Base-by-base conservation (phyloP, 345 rosid species). In the Lagerstroemia speciosa region DNA sequence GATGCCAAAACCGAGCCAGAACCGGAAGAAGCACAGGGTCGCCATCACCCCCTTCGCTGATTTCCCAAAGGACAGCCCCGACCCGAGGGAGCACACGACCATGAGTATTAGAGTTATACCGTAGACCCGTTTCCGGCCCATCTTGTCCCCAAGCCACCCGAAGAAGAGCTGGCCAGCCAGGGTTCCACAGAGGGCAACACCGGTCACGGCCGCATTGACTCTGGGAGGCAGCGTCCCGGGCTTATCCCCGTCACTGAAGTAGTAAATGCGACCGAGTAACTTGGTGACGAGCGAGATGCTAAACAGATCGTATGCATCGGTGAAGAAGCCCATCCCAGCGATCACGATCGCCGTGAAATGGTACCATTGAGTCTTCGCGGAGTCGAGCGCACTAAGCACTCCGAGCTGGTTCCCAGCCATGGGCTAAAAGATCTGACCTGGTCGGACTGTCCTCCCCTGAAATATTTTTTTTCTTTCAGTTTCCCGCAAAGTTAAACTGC, bases 311-410 rank as follows among this genome's bases (percentile, higher is more conserved):
- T 91, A 87, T 2, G 97, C 85, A 69, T 91, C 97, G 1, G 94
- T 88, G 81, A 90, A 90, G 75, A 90, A 90, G 41, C 97, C 94
- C 97, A 90, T 88, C 22, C 97, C 97, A 11, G 97, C 92, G 67
- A 90, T 77, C 26, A 90, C 72, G 22, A 90, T 80, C 7, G 94
- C 87, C 2, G 82, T 90, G 83, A 48, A 48, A 19, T 48, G 55
- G 55, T 48, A 48, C 55, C 22, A 17, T 15, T 48, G 55, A n/a
- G 55, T 76, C 79, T 84, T 87, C 32, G 93, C 88, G 20, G 30
- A 78, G 52, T 90, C 97, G 27, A 90, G 93, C 14, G 92, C 82
- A 27, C 73, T 80, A 22, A 90, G 85, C 69, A 90, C 83, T 26
- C 71, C 73, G 41, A 78, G 17, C 58, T 85, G 79, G 32, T 84